Evolutionary conservation across 441 rosid genomes (phyloP).

Genomic region (Raphanus hybrid): DNA sequence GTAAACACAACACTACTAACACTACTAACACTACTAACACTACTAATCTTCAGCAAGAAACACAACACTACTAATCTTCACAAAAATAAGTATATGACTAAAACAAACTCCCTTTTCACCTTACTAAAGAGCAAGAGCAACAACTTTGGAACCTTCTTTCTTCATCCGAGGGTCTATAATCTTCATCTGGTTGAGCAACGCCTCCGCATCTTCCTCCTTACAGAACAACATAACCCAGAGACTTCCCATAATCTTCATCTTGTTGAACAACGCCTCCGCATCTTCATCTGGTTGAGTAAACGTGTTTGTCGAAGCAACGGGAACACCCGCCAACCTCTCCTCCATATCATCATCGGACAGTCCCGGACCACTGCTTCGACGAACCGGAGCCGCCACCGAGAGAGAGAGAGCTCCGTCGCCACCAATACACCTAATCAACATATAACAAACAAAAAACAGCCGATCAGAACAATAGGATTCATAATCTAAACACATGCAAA

Average conservation of each 20-base stretch:
- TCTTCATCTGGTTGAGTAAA: no score
- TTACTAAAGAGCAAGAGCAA: slow-evolving; percentile 82
- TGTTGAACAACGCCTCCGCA: no score
- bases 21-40: no score
- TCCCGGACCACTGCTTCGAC: slow-evolving; percentile 18
- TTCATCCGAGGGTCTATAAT: slow-evolving; percentile 76
- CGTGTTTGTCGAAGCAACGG: slow-evolving; percentile 50
- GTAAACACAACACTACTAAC: no score
- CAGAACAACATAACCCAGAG: slow-evolving; percentile 83
- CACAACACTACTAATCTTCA: no score
- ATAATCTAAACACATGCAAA: no score
- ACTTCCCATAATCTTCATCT: slow-evolving; percentile 45
- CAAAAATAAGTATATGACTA: neutral
- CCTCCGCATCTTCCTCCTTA: slow-evolving; percentile 83
- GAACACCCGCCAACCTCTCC: slow-evolving; percentile 88
- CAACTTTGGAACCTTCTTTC: slow-evolving; percentile 68
- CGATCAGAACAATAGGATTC: no score
- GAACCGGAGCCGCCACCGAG: slow-evolving; percentile 23
- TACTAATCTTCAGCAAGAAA: no score
- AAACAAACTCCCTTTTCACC: slow-evolving; percentile 43
- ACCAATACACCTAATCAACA: no score
- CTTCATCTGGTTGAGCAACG: slow-evolving; percentile 81
- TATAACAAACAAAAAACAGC: no score
- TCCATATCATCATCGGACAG: slow-evolving; percentile 62
- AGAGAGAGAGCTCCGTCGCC: no score